Conservation (phyloP, 129 eudicot species). For the Artemisia argyi region DNA sequence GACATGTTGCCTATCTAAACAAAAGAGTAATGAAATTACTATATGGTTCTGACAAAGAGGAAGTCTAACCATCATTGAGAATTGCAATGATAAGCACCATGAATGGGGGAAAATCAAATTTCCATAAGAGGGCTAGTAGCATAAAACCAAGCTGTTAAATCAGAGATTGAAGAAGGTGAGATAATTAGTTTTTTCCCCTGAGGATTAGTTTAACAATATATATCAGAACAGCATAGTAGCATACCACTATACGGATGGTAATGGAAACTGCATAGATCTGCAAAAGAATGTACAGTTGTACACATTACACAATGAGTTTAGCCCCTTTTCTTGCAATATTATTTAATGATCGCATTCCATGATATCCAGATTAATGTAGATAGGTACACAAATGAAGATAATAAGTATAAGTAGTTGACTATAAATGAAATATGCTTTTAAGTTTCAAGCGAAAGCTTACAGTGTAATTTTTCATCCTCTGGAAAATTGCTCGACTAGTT, state of each 20-base stretch:
- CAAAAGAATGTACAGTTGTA: conserved; percentile 20
- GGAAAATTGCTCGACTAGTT: conserved; percentile 82
- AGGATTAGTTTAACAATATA: not conserved
- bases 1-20: conserved; percentile 5
- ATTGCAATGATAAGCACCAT: conserved; percentile 83
- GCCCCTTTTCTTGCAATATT: not conserved
- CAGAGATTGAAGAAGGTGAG: not conserved
- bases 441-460: conserved; percentile 38
- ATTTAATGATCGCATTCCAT: not conserved
- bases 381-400: not conserved
- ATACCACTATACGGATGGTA: conserved; percentile 92
- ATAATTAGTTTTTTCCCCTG: too few relatives aligned
- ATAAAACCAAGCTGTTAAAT: conserved; percentile 75
- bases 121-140: conserved; percentile 84
- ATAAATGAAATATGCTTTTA: conserved; percentile 17
- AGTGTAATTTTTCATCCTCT: conserved; percentile 90
- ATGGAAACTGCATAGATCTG: conserved; percentile 94
- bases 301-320: not conserved
- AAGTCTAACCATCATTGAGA: conserved; percentile 63
- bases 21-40: not conserved
- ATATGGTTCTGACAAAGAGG: not conserved
- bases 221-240: conserved; percentile 25
- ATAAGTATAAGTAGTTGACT: not conserved
- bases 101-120: conserved; percentile 80
- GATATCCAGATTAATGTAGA: not conserved